These are phyloP conservation scores for Pilasporangium apinafurcum DNA, from an alignment of 352 stramenopile species.

Conservation along the genomic window DNA sequence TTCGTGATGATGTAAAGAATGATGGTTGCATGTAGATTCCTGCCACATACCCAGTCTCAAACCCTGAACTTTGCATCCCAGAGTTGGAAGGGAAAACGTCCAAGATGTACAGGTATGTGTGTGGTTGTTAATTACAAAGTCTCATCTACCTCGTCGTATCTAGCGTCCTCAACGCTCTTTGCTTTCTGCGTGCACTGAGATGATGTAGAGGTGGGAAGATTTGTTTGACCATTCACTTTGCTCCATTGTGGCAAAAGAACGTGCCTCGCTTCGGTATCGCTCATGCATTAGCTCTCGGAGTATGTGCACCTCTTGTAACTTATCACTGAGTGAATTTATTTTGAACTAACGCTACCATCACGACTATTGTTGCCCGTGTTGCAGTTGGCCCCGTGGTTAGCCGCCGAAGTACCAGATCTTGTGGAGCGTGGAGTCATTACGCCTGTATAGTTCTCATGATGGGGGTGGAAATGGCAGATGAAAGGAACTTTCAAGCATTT, in stretches of 20 bases:
- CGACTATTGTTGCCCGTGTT: no score
- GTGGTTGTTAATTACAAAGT: no score
- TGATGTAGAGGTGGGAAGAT: slow-evolving; percentile 69
- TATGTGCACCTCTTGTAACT: slow-evolving; percentile 14
- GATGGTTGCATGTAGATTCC: slow-evolving; percentile 30
- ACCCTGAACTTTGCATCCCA: slow-evolving; percentile 79
- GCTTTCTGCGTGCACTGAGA: background rate
- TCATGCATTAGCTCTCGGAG: slow-evolving; percentile 76
- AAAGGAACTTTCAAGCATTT: background rate
- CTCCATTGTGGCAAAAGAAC: slow-evolving; percentile 88
- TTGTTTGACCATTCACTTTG: slow-evolving; percentile 85
- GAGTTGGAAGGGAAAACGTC: slow-evolving; percentile 87
- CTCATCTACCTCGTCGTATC: background rate
- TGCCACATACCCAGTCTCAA: slow-evolving; percentile 76
- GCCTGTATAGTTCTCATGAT: slow-evolving; percentile 56
- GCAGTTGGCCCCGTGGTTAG: slow-evolving; percentile 82
- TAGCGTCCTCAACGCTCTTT: background rate
- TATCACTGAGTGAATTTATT: background rate
- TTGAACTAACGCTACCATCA: no score
- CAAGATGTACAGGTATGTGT: slow-evolving; percentile 83
- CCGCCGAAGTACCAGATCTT: slow-evolving; percentile 81
- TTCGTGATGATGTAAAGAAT: no score
- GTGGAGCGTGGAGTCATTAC: slow-evolving; percentile 74
- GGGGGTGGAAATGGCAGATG: no score
- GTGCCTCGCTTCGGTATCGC: slow-evolving; percentile 82